Percentiles rank a stretch among this genome's conserved stretches.
These are phyloP conservation scores for Candida tetrigidarum DNA, from an alignment of 1,139 yeast species.

Conservation along the genomic window DNA sequence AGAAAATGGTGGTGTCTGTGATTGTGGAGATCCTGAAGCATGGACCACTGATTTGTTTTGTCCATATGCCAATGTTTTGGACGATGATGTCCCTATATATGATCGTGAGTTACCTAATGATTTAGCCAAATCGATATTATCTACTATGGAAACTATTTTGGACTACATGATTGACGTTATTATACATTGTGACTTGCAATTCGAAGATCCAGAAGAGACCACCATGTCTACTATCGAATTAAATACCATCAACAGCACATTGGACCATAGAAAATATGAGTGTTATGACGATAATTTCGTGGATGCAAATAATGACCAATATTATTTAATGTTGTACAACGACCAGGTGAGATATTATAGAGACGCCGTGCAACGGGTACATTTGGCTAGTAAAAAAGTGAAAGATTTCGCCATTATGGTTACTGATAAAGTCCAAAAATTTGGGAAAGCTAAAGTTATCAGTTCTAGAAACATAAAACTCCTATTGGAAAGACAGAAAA, in stretches of 20 bases:
- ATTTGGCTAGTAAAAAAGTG: conserved; percentile 65
- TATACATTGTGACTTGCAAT: conserved; percentile 46
- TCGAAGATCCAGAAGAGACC: conserved; percentile 28
- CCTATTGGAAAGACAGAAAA: conserved; percentile 56
- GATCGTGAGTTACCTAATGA: conserved; percentile 35
- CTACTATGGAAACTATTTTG: conserved; percentile 57
- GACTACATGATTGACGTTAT: conserved; percentile 83
- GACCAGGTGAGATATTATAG: conserved; percentile 78
- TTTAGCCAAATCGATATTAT: conserved; percentile 35
- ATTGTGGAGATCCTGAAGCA: conserved; percentile 68
- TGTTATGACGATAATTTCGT: conserved; percentile 25
- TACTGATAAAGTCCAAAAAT: conserved; percentile 60
- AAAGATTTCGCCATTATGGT: conserved; percentile 77
- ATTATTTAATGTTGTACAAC: conserved; percentile 68
- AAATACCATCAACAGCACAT: conserved; percentile 31
- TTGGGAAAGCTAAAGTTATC: conserved; percentile 73
- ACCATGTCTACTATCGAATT: conserved; percentile 25
- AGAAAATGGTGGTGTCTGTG: conserved; percentile 87
- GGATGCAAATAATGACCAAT: conserved; percentile 55
- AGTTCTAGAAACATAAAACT: conserved; percentile 55
- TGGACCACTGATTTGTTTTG: conserved; percentile 50
- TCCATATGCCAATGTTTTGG: conserved; percentile 27
- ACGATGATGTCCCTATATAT: conserved; percentile 15
- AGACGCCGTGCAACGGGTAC: conserved; percentile 72
- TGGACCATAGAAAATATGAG: conserved; percentile 39